These are phyloP conservation scores for Plectosphaerella cucumerina DNA, from an alignment of 2,329 filamentous ascomycete species.

Conservation along the genomic window DNA sequence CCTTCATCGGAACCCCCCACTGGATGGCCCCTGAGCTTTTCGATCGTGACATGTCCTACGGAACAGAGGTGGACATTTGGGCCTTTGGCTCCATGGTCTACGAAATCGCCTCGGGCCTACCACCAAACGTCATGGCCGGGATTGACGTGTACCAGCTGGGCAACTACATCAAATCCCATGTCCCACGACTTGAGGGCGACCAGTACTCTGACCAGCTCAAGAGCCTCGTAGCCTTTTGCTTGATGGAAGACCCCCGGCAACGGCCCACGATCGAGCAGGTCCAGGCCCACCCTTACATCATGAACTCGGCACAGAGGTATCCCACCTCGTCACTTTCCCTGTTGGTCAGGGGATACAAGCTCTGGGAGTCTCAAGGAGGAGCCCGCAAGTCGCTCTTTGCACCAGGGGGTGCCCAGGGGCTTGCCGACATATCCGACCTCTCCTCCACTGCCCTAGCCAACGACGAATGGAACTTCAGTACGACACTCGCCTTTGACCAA, in stretches of 20 bases:
- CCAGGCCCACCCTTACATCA: constrained; percentile 65
- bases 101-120: constrained; percentile 75
- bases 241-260: constrained; percentile 63
- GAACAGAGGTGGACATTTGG: constrained; percentile 77
- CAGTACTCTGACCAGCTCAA: constrained; percentile 66
- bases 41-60: constrained; percentile 59
- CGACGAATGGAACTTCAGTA: constrained; percentile 66
- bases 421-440: constrained; percentile 29
- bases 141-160: constrained; percentile 43
- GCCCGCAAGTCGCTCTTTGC: constrained; percentile 63
- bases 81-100: constrained; percentile 77
- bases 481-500: constrained; percentile 60
- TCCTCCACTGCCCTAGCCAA: constrained; percentile 40
- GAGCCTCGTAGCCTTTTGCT: constrained; percentile 67
- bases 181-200: constrained; percentile 67
- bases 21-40: constrained; percentile 86
- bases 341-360: constrained; percentile 67
- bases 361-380: constrained; percentile 73
- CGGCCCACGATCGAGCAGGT: constrained; percentile 68
- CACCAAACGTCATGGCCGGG: constrained; percentile 61
- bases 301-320: constrained; percentile 56
- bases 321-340: constrained; percentile 60
- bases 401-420: constrained; percentile 52
- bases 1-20: constrained; percentile 77
- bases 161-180: constrained; percentile 54